Evolutionary conservation across 1,284 basidiomycete species (phyloP).

Genomic region (Cryptococcus sp.): DNA sequence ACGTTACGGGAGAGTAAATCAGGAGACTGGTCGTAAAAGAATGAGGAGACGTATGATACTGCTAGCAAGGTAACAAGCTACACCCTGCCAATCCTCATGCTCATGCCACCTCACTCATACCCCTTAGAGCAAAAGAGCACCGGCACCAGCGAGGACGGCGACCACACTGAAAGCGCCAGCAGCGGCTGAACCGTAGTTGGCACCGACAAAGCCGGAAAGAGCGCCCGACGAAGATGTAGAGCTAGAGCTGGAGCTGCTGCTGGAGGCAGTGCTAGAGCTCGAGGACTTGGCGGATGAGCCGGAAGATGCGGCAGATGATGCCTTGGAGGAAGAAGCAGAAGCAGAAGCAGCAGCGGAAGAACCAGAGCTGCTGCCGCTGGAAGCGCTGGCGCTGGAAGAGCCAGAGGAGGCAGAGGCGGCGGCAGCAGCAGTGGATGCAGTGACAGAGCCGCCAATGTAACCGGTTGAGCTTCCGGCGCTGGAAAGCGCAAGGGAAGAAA

Average conservation of each 20-base stretch:
- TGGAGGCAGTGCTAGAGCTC: constrained; percentile 13
- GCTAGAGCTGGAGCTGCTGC: constrained; percentile 12
- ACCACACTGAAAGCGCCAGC: constrained; percentile 29
- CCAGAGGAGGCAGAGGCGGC: constrained; percentile 16
- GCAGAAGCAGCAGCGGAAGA: constrained; percentile 17
- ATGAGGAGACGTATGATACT: background rate
- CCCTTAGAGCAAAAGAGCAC: constrained; percentile 43
- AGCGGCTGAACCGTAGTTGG: constrained; percentile 23
- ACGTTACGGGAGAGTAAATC: background rate
- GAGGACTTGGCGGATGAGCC: constrained; percentile 13
- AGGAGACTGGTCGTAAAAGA: background rate
- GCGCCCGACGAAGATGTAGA: constrained; percentile 22
- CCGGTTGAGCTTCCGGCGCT: constrained; percentile 12
- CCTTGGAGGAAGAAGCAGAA: constrained; percentile 17
- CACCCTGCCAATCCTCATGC: background rate
- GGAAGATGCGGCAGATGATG: constrained; percentile 9
- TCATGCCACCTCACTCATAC: background rate
- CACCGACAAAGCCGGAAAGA: constrained; percentile 15
- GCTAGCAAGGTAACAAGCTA: background rate
- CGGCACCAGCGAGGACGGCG: constrained; percentile 40
- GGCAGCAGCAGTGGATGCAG: constrained; percentile 14
- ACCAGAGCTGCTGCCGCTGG: constrained; percentile 10
- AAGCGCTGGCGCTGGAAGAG: constrained; percentile 17
- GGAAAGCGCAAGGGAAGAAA: constrained; percentile 24
- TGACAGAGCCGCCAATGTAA: constrained; percentile 16